These are phyloP conservation scores for Abelmoschus esculentus DNA, from an alignment of 345 rosid genomes.

Conservation along the genomic window DNA sequence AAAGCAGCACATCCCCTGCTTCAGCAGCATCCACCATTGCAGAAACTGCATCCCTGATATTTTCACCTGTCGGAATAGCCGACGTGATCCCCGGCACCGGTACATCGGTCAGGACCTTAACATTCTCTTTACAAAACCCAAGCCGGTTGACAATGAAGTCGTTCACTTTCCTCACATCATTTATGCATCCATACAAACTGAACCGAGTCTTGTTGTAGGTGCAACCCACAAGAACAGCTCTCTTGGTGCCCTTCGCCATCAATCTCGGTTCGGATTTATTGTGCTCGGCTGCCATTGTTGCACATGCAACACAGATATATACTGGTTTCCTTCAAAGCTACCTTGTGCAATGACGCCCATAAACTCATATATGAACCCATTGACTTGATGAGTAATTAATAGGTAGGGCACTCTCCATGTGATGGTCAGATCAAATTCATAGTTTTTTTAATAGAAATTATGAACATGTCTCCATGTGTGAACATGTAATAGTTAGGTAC, in stretches of 20 bases:
- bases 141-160: background rate
- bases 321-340: constrained; percentile 30
- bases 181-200: background rate
- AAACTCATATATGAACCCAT: no score
- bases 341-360: background rate
- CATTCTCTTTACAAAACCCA: background rate
- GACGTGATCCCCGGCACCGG: constrained; percentile 8
- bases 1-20: constrained; percentile 53
- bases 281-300: background rate
- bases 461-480: no score
- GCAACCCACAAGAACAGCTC: background rate
- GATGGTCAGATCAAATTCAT: no score
- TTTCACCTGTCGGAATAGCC: constrained; percentile 48
- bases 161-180: background rate
- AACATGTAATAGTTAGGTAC: no score
- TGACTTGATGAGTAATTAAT: no score
- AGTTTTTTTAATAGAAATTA: no score
- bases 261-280: no score
- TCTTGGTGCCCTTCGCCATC: background rate
- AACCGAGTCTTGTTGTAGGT: background rate
- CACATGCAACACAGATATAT: no score
- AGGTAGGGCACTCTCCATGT: no score
- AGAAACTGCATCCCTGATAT: constrained; percentile 51
- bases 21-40: constrained; percentile 53
- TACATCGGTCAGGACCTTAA: background rate